Percentiles rank a stretch among this genome's conserved stretches.
phyloP scores from a whole-genome alignment of 2,329 filamentous ascomycete genomes.

The Amauroascus niger region DNA sequence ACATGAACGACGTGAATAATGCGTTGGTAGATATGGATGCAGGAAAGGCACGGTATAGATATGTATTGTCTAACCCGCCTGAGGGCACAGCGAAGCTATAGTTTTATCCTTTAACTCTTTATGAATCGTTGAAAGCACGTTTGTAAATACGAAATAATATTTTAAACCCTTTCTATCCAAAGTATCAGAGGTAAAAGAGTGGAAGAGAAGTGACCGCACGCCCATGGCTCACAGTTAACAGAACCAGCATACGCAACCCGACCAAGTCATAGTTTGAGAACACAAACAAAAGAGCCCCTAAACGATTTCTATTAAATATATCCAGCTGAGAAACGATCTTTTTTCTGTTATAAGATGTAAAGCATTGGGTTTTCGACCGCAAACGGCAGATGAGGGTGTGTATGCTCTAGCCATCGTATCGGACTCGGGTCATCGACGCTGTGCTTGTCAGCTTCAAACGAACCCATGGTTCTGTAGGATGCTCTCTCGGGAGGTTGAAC shows the following conservation, averaged over 20 bases:
- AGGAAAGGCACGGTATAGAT: conserved; percentile 40
- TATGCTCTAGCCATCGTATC: not conserved
- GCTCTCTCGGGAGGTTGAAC: not conserved
- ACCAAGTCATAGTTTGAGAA: not conserved
- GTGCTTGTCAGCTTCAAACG: too few relatives aligned
- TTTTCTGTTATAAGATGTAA: too few relatives aligned
- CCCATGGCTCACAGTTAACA: not conserved
- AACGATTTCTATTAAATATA: too few relatives aligned
- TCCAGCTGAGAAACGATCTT: too few relatives aligned
- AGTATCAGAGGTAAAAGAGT: not conserved
- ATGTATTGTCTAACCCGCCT: conserved; percentile 36
- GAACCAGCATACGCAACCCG: not conserved
- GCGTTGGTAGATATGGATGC: conserved; percentile 38
- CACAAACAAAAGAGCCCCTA: too few relatives aligned
- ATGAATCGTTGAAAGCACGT: too few relatives aligned
- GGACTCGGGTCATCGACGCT: not conserved
- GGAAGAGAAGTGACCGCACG: not conserved
- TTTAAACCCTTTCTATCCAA: not conserved
- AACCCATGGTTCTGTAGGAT: too few relatives aligned
- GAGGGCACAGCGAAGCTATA: conserved; percentile 26
- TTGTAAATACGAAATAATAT: too few relatives aligned
- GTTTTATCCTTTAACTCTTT: too few relatives aligned
- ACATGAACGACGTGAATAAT: conserved; percentile 37
- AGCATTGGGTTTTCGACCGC: not conserved
- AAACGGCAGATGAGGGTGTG: not conserved